Conservation (phyloP, 495 filamentous ascomycete species). For the Aspergillus bertholletiae region DNA sequence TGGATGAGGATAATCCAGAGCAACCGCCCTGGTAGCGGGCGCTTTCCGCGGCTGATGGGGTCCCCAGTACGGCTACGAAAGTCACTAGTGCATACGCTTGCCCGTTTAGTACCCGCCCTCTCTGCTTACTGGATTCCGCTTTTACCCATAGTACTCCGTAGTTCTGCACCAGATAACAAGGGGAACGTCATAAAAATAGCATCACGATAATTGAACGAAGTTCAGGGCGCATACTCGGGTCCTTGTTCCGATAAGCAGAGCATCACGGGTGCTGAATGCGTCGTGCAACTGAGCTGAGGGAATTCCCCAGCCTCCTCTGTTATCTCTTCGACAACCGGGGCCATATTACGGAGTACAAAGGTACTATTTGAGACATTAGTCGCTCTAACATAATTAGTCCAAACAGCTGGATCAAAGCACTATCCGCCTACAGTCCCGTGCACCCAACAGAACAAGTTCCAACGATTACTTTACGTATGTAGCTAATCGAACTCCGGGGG, state of each 20-base stretch:
- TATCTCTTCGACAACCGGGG: background rate
- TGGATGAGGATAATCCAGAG: background rate
- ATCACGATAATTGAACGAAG: background rate
- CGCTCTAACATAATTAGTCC: background rate
- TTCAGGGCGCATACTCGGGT: background rate
- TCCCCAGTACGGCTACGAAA: background rate
- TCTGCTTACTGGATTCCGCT: background rate
- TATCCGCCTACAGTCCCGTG: slow-evolving; percentile 33
- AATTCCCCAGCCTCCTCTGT: background rate
- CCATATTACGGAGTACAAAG: too few relatives aligned
- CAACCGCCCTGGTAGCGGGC: background rate
- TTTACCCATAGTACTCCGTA: background rate
- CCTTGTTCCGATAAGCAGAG: too few relatives aligned
- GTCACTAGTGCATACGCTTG: background rate
- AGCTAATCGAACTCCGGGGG: slow-evolving; percentile 32
- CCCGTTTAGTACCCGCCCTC: background rate
- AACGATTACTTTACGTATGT: background rate
- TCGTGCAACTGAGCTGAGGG: too few relatives aligned
- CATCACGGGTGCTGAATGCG: too few relatives aligned
- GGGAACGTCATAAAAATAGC: background rate
- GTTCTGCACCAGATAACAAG: background rate
- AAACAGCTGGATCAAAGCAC: slow-evolving; percentile 11
- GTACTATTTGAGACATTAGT: background rate
- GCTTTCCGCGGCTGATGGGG: background rate
- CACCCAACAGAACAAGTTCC: slow-evolving; percentile 1